These are phyloP conservation scores for Auriscalpium vulgare DNA, from an alignment of 768 basidiomycete species.

Conservation along the genomic window DNA sequence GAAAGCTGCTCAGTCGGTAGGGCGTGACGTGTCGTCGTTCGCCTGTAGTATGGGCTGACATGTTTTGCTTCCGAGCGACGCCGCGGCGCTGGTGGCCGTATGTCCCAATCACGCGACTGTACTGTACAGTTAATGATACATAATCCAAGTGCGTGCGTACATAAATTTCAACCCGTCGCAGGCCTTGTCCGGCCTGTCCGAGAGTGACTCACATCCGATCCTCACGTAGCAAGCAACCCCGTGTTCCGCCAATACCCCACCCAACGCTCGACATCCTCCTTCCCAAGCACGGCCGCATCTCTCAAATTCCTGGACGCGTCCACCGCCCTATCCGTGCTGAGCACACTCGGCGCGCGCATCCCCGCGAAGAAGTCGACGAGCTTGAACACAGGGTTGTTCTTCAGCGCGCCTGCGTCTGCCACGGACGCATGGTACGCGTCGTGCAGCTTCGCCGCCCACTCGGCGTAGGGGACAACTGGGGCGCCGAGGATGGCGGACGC, in stretches of 20 bases:
- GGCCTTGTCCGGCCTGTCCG: too few relatives aligned
- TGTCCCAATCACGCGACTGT: too few relatives aligned
- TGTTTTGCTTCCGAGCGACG: too few relatives aligned
- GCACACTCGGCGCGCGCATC: neutral
- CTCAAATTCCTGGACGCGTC: constrained; percentile 2
- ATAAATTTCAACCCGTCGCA: too few relatives aligned
- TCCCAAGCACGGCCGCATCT: neutral
- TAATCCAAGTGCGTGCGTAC: too few relatives aligned
- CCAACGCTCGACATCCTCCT: constrained; percentile 7
- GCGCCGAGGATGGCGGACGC: constrained; percentile 18
- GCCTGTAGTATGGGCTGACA: too few relatives aligned
- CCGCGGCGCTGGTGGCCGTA: too few relatives aligned
- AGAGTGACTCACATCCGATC: too few relatives aligned
- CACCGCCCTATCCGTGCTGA: constrained; percentile 1
- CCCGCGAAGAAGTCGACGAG: constrained; percentile 18
- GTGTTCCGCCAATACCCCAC: constrained; percentile 9
- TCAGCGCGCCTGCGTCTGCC: neutral
- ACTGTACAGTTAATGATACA: too few relatives aligned
- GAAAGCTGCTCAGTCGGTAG: too few relatives aligned
- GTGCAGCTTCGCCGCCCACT: constrained; percentile 28
- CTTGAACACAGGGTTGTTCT: constrained; percentile 14
- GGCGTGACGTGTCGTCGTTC: too few relatives aligned
- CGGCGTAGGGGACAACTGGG: constrained; percentile 24
- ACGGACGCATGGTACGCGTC: neutral
- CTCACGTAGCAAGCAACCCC: constrained; percentile 1